These are phyloP conservation scores for Sphaerulina musiva DNA, from an alignment of 2,329 filamentous ascomycete genomes.

Conservation along the genomic window DNA sequence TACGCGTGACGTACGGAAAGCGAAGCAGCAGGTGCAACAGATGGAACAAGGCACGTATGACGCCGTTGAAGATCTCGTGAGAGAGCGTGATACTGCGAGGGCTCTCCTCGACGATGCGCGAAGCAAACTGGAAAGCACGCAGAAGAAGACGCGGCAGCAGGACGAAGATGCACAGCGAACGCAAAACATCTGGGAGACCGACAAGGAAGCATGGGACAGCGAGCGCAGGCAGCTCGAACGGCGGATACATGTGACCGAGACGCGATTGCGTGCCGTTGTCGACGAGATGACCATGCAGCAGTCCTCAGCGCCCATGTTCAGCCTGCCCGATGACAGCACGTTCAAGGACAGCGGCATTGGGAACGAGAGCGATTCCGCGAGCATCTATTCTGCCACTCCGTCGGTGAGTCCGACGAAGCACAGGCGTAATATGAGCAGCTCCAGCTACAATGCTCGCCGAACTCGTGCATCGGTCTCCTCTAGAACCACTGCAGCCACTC, in stretches of 20 bases:
- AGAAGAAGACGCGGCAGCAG: slow-evolving; percentile 69
- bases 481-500: slow-evolving; percentile 26
- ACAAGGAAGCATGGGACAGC: slow-evolving; percentile 77
- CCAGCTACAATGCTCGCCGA: slow-evolving; percentile 24
- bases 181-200: slow-evolving; percentile 73
- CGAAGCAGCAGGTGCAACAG: slow-evolving; percentile 78
- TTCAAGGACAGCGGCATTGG: slow-evolving; percentile 53
- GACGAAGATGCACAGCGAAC: slow-evolving; percentile 77
- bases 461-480: slow-evolving; percentile 22
- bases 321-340: slow-evolving; percentile 52
- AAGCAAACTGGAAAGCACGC: slow-evolving; percentile 66
- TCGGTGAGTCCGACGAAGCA: slow-evolving; percentile 32
- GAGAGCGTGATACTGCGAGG: slow-evolving; percentile 78
- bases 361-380: slow-evolving; percentile 61
- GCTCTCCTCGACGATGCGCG: slow-evolving; percentile 65
- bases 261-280: slow-evolving; percentile 71
- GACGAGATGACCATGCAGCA: slow-evolving; percentile 76
- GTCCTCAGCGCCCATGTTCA: slow-evolving; percentile 33
- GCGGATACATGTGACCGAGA: slow-evolving; percentile 84
- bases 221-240: slow-evolving; percentile 77
- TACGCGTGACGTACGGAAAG: slow-evolving; percentile 68
- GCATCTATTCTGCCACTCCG: slow-evolving; percentile 49
- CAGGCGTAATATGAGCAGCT: slow-evolving; percentile 33
- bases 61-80: slow-evolving; percentile 72
- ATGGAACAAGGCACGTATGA: slow-evolving; percentile 84